Evolutionary conservation across 257 asterid genomes (phyloP), one percentile per base, ranked within the genome.

Genomic region (Solanum commersonii): DNA sequence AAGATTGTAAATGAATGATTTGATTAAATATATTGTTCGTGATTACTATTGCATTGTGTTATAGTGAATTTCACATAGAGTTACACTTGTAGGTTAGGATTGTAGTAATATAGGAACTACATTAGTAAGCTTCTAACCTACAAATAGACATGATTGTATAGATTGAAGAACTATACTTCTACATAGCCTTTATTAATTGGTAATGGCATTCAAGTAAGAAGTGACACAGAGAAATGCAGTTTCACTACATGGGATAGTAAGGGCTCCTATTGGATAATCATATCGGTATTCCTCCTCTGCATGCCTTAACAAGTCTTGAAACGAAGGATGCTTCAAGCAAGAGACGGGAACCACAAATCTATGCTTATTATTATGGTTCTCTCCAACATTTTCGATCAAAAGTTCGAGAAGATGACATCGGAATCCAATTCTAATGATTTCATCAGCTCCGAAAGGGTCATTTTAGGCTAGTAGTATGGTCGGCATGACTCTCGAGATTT

Each of bases 191-290:
- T 15, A 7, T 5, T 40, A 44, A 79, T 27, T 15, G 15, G 16
- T 79, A 8, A 1, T 0, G 67, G 8, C 85, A 44, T 44, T 44
- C 27, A 86, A 46, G 72, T 86, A 46, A 72, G 84, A 87, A 44
- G 65, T 82, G 87, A 82, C 49, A 44, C 22, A 6, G 1, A 82
- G 59, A 85, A 87, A 87, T 18, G 83, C 37, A 5, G 60, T 77
- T 2, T 79, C 73, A 20, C 72, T 44, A n/a, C 89, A 87, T n/a
- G 87, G 89, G 16, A 87, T 63, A 15, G 84, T 87, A 13, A 87
- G 81, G 56, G 74, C 87, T 1, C 89, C 89, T 59, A 18, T 82
- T 16, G 84, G 89, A 82, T 87, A 85, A 35, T 67, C 79, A 56
- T 33, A 87, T 22, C 25, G 4, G 15, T 59, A 82, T 68, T 87